Evolutionary conservation across 495 filamentous ascomycete species (phyloP).

Genomic region (Sphaerosporella brunnea): DNA sequence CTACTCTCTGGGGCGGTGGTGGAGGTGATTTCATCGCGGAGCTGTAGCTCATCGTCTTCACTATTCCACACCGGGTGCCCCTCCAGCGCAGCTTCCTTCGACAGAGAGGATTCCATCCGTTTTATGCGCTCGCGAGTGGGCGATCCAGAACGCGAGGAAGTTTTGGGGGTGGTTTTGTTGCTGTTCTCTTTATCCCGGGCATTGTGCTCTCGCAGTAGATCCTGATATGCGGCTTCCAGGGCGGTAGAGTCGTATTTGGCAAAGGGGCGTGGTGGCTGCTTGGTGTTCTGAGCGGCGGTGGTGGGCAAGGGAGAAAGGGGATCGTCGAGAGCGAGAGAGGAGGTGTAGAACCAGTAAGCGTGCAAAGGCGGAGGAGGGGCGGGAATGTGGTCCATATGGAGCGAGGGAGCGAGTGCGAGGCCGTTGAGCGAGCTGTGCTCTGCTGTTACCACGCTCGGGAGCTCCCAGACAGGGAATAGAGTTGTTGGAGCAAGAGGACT

Average conservation of each 20-base stretch:
- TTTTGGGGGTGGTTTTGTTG: neutral
- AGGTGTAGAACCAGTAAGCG: constrained; percentile 69
- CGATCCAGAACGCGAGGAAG: neutral
- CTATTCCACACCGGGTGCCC: neutral
- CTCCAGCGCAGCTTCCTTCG: neutral
- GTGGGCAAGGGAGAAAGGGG: constrained; percentile 51
- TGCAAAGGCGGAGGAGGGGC: constrained; percentile 32
- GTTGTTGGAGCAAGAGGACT: too few species aligned
- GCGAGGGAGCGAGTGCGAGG: too few species aligned
- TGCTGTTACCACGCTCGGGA: too few species aligned
- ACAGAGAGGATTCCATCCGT: neutral
- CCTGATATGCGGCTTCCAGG: constrained; percentile 55
- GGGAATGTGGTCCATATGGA: constrained; percentile 1
- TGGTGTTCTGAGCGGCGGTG: constrained; percentile 26
- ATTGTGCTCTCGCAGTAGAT: constrained; percentile 11
- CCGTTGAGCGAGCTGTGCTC: too few species aligned
- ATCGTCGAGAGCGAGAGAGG: constrained; percentile 62
- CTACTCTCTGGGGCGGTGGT: neutral
- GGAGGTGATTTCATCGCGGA: neutral
- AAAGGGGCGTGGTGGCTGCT: constrained; percentile 54
- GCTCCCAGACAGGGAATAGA: too few species aligned
- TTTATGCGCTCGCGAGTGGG: neutral
- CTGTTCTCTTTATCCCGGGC: neutral
- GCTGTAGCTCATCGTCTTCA: neutral
- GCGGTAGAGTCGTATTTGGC: constrained; percentile 54